Percentiles rank a stretch among this genome's conserved stretches.
Evolutionary conservation across 1,139 yeast species (phyloP).

Genomic region (Taphrina communis): DNA sequence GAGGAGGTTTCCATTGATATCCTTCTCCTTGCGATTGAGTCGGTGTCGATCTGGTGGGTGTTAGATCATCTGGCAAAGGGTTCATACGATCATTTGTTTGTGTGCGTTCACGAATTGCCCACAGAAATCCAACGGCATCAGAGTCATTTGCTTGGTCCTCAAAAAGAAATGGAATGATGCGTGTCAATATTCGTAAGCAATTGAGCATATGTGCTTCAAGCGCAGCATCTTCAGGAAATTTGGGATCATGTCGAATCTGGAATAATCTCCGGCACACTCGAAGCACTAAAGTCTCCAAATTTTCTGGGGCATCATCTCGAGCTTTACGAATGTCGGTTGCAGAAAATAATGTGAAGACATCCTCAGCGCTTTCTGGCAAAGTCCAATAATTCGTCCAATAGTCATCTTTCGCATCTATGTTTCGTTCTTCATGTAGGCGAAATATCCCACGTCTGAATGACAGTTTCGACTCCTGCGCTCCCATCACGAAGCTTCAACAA

Average conservation of each 20-base stretch:
- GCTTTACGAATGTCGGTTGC: constrained; percentile 65
- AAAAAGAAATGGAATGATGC: constrained; percentile 69
- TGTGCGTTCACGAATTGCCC: constrained; percentile 45
- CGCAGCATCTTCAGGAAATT: constrained; percentile 48
- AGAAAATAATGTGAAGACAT: constrained; percentile 64
- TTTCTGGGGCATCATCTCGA: constrained; percentile 63
- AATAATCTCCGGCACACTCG: constrained; percentile 54
- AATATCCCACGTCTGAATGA: constrained; percentile 67
- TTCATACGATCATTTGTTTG: background rate
- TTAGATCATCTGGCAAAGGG: constrained; percentile 39
- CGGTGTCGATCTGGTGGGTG: constrained; percentile 10
- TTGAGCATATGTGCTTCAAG: constrained; percentile 57
- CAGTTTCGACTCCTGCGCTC: constrained; percentile 70
- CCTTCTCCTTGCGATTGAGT: constrained; percentile 6
- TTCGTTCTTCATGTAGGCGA: constrained; percentile 61
- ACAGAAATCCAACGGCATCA: constrained; percentile 59
- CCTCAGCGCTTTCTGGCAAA: constrained; percentile 58
- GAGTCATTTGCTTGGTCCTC: constrained; percentile 56
- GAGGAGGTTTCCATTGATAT: background rate
- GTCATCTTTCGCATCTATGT: constrained; percentile 57
- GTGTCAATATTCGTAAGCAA: constrained; percentile 69
- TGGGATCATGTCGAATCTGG: constrained; percentile 48
- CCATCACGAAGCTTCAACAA: constrained; percentile 57
- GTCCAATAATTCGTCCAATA: constrained; percentile 66
- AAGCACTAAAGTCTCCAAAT: constrained; percentile 62